A percentile compares a stretch with the other conserved stretches of the same genome.
Conservation (phyloP, 441 rosid species). For the Populus hybrid region DNA sequence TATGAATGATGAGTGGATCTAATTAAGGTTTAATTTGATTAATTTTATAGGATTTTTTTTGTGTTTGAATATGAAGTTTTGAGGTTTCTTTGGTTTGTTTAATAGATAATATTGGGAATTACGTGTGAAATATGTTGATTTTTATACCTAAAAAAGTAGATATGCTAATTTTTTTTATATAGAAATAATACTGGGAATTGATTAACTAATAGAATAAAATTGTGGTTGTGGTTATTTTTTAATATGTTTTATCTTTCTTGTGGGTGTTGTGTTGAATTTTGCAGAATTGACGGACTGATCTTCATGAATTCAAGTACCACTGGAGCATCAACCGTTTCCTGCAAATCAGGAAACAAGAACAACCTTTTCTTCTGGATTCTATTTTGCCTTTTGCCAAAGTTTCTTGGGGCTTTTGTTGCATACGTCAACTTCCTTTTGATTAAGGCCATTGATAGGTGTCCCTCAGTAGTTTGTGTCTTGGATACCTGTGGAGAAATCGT, state of each 20-base stretch:
- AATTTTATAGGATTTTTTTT: neutral
- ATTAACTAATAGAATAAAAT: neutral
- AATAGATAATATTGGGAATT: too few species aligned
- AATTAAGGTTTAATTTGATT: neutral
- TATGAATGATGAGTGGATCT: too few species aligned
- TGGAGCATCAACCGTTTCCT: slow-evolving; percentile 83
- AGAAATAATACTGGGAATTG: neutral
- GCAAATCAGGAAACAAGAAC: slow-evolving; percentile 82
- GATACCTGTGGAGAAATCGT: slow-evolving; percentile 19
- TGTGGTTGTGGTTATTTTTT: neutral
- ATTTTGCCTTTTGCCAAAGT: slow-evolving; percentile 65
- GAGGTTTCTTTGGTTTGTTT: neutral
- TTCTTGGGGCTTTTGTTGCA: slow-evolving; percentile 47
- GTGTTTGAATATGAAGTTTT: neutral
- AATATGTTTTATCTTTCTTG: slow-evolving; percentile 1
- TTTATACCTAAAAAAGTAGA: neutral
- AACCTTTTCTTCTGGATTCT: slow-evolving; percentile 66
- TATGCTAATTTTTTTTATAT: neutral
- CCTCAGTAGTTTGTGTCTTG: slow-evolving; percentile 25
- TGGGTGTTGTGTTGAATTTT: slow-evolving; percentile 10
- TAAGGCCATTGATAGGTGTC: slow-evolving; percentile 47
- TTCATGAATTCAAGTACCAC: slow-evolving; percentile 79
- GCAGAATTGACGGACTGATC: slow-evolving; percentile 59
- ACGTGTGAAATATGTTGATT: neutral
- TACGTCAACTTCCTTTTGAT: slow-evolving; percentile 49